Conservation (phyloP, 371 early-diverging fungal species). For the Basidiobolus meristosporus region DNA sequence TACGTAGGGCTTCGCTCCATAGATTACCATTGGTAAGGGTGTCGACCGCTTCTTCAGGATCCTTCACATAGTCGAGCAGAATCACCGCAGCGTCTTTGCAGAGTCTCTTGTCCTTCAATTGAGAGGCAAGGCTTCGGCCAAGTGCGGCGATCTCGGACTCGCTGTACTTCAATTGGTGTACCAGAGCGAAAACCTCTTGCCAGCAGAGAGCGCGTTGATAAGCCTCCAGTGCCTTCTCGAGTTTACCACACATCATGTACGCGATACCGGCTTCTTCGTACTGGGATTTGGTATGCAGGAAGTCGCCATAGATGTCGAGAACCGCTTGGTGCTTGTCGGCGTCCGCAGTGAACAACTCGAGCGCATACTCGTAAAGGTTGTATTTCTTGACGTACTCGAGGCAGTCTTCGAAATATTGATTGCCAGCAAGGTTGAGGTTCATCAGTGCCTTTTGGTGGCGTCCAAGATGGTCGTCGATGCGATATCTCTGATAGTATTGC, state of each 20-base stretch:
- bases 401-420: conserved; percentile 35
- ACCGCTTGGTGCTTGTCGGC: conserved; percentile 21
- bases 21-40: conserved; percentile 36
- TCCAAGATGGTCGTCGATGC: conserved; percentile 73
- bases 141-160: conserved; percentile 20
- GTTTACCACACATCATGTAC: conserved; percentile 40
- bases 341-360: conserved; percentile 28
- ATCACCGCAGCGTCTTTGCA: conserved; percentile 37
- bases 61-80: conserved; percentile 37
- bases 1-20: conserved; percentile 53
- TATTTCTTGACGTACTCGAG: conserved; percentile 39
- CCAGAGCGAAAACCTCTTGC: conserved; percentile 49
- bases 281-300: conserved; percentile 23
- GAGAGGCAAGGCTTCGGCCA: conserved; percentile 16
- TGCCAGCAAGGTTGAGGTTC: conserved; percentile 43
- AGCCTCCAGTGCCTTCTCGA: conserved; percentile 37
- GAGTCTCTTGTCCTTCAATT: conserved; percentile 25
- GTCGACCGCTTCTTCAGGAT: conserved; percentile 41
- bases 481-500: conserved; percentile 56
- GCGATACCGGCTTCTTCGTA: conserved; percentile 53
- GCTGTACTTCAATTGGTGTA: conserved; percentile 29
- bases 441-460: conserved; percentile 43
- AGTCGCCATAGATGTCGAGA: conserved; percentile 38
- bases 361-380: conserved; percentile 33
- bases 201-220: conserved; percentile 43